Conservation (phyloP, 108 stramenopile genomes). For the Nannochloropsis granulata region DNA sequence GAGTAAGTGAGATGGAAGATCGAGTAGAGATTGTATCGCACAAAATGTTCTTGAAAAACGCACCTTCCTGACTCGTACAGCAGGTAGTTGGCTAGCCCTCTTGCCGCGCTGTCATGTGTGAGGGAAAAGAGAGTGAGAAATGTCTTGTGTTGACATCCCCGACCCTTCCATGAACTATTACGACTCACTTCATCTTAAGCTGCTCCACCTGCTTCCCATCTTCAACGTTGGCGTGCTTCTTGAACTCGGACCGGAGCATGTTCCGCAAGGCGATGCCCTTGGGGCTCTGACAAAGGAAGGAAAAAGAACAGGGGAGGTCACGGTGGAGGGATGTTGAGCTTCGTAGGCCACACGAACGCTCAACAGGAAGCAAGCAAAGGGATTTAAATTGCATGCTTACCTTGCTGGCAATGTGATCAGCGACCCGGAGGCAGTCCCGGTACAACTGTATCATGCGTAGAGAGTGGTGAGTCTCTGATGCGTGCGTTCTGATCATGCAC, state of each 20-base stretch:
- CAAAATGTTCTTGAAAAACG: background rate
- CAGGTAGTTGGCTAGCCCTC: conserved; percentile 24
- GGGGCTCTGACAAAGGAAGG: conserved; percentile 3
- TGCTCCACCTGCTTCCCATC: conserved; percentile 8
- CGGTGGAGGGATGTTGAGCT: background rate
- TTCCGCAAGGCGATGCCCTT: conserved; percentile 14
- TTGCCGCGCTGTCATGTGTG: conserved; percentile 5
- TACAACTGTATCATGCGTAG: conserved; percentile 9
- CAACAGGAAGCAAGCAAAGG: background rate
- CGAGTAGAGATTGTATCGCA: background rate
- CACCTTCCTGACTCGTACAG: conserved; percentile 17
- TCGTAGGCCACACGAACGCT: background rate
- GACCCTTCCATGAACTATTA: background rate
- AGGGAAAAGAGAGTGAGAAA: background rate
- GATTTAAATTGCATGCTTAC: background rate
- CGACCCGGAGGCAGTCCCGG: conserved; percentile 23
- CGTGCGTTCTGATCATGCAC: no score
- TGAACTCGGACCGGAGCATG: conserved; percentile 19
- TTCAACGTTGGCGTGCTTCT: conserved; percentile 10
- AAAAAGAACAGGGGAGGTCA: background rate
- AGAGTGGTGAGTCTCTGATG: no score
- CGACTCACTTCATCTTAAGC: conserved; percentile 19
- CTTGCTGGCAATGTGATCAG: conserved; percentile 26
- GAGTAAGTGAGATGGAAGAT: no score
- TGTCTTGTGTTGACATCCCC: no score